These are phyloP conservation scores for Amesomyces nigricolor DNA, from an alignment of 2,329 filamentous ascomycete genomes.

Conservation along the genomic window DNA sequence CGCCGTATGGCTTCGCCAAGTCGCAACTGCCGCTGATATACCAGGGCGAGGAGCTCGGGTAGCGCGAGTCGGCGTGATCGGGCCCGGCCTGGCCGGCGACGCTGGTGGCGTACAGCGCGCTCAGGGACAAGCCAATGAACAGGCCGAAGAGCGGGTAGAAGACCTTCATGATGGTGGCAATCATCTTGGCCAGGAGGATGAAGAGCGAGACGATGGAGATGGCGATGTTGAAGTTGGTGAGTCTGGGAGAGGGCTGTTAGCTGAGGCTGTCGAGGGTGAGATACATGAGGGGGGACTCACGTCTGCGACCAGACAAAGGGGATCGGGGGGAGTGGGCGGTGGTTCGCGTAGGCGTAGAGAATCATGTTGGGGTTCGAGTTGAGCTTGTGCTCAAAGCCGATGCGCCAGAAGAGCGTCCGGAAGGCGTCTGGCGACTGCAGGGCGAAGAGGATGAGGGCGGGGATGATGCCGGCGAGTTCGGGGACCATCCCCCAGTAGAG, in stretches of 20 bases:
- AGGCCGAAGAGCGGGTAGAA: slow-evolving; percentile 62
- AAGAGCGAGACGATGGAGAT: slow-evolving; percentile 73
- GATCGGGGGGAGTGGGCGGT: slow-evolving; percentile 53
- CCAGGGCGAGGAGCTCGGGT: slow-evolving; percentile 62
- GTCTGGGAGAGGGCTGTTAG: slow-evolving; percentile 40
- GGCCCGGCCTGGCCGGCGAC: slow-evolving; percentile 67
- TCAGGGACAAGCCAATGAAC: slow-evolving; percentile 51
- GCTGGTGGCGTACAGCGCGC: slow-evolving; percentile 59
- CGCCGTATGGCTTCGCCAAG: slow-evolving; percentile 49
- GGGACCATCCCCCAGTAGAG: slow-evolving; percentile 59
- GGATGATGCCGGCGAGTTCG: slow-evolving; percentile 61
- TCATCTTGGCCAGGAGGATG: slow-evolving; percentile 64
- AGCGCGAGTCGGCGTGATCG: slow-evolving; percentile 61
- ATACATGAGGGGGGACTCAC: slow-evolving; percentile 44
- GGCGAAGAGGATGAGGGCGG: slow-evolving; percentile 63
- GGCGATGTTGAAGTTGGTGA: slow-evolving; percentile 71
- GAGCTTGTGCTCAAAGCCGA: slow-evolving; percentile 64
- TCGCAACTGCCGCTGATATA: slow-evolving; percentile 67
- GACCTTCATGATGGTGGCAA: slow-evolving; percentile 64
- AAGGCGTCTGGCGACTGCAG: slow-evolving; percentile 69
- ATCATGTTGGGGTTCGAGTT: slow-evolving; percentile 68
- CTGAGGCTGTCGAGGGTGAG: background rate
- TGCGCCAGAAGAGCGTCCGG: slow-evolving; percentile 65
- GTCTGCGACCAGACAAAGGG: slow-evolving; percentile 68
- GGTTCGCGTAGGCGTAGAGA: slow-evolving; percentile 69